A percentile compares a stretch with the other conserved stretches of the same genome.
Conservation (phyloP, 1,284 basidiomycete species). For the Boletus smithii region DNA sequence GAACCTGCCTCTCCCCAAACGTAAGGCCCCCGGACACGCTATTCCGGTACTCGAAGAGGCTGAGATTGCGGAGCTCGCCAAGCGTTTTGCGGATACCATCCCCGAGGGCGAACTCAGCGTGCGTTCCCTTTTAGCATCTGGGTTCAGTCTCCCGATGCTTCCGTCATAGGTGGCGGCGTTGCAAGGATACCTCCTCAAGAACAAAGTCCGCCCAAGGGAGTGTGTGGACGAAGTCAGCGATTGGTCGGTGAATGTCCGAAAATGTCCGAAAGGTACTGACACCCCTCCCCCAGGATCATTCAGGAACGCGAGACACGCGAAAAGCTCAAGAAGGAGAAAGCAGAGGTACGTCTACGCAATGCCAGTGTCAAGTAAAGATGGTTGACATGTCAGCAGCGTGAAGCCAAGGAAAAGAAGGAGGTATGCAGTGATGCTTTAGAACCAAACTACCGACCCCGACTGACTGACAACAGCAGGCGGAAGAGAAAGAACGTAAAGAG, state of each 20-base stretch:
- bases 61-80: conserved; percentile 71
- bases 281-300: conserved; percentile 45
- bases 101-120: conserved; percentile 82
- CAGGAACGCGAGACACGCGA: conserved; percentile 77
- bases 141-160: conserved; percentile 4
- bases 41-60: conserved; percentile 68
- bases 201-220: conserved; percentile 78
- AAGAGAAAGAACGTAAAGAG: conserved; percentile 58
- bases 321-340: conserved; percentile 81
- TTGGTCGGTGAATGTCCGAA: conserved; percentile 42
- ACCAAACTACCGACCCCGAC: background rate
- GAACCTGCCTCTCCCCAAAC: conserved; percentile 66
- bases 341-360: conserved; percentile 49
- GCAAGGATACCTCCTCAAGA: conserved; percentile 81
- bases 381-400: conserved; percentile 46
- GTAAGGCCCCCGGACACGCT: conserved; percentile 53
- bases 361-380: background rate
- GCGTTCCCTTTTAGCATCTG: conserved; percentile 30
- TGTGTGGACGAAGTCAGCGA: conserved; percentile 73
- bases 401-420: conserved; percentile 73
- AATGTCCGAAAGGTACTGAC: conserved; percentile 8
- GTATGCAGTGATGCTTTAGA: conserved; percentile 28
- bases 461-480: conserved; percentile 31
- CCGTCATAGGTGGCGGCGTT: conserved; percentile 68
- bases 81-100: conserved; percentile 71